Percentiles rank a stretch among this genome's conserved stretches.
Evolutionary conservation across 805 yeast species (phyloP).

Genomic region (Suhomyces canberraensis): DNA sequence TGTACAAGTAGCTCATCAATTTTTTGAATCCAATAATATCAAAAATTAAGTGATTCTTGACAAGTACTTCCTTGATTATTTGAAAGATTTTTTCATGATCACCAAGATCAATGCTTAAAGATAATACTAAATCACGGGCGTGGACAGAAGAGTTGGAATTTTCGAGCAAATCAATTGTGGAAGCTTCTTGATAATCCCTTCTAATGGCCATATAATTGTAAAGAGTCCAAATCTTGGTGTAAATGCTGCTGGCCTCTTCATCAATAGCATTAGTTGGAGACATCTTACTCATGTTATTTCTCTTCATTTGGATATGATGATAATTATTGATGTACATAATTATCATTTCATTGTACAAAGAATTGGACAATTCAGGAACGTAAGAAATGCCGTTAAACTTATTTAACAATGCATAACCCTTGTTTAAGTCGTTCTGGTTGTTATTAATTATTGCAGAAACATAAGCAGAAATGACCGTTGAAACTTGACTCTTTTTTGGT

Average conservation of each 20-base stretch:
- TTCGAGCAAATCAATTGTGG: slow-evolving; percentile 5
- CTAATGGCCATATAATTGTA: slow-evolving; percentile 35
- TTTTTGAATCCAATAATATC: slow-evolving; percentile 30
- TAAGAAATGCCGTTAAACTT: slow-evolving; percentile 29
- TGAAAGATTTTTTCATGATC: slow-evolving; percentile 35
- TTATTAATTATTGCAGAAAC: slow-evolving; percentile 7
- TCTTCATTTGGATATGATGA: slow-evolving; percentile 3
- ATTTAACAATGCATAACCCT: slow-evolving; percentile 23
- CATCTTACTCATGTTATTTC: not conserved
- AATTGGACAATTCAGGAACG: slow-evolving; percentile 34
- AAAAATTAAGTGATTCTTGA: slow-evolving; percentile 27
- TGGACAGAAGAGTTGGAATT: slow-evolving; percentile 1
- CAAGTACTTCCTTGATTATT: slow-evolving; percentile 32
- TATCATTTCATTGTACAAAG: slow-evolving; percentile 30
- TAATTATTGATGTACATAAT: slow-evolving; percentile 20
- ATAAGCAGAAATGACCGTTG: slow-evolving; percentile 43
- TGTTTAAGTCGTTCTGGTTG: slow-evolving; percentile 13
- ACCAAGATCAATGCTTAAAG: slow-evolving; percentile 29
- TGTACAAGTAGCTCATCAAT: slow-evolving; percentile 26
- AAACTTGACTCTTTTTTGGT: slow-evolving; percentile 26
- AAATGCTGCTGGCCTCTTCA: slow-evolving; percentile 3
- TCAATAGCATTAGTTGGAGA: not conserved
- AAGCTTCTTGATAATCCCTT: slow-evolving; percentile 27
- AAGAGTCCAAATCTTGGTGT: slow-evolving; percentile 25
- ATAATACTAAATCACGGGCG: slow-evolving; percentile 30